Base-by-base conservation (phyloP, 2,329 filamentous ascomycete species). In the Talaromyces piceae region DNA sequence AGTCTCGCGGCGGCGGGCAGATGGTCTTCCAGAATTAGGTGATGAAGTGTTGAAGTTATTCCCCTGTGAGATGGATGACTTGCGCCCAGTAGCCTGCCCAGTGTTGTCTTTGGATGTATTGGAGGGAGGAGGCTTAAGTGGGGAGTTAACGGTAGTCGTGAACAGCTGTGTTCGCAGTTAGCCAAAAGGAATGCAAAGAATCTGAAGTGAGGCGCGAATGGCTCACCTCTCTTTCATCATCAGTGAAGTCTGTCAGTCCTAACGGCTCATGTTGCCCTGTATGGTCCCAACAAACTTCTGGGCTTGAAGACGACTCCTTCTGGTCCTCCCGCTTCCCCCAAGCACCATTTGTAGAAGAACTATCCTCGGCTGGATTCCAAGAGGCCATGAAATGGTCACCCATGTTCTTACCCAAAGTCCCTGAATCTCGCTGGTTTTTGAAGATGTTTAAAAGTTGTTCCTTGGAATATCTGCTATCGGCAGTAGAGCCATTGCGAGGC, bases 271-370 rank as follows among this genome's bases (percentile, higher is more conserved):
- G 77, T 49, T 79, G 78, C 22, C 87, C 89, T 54, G 79, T 78
- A 53, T 79, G 72, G 63, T 95, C 88, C 93, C 91, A 98, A 68
- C 91, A 97, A 39, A 91, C 81, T 56, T 93, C 89, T n/a, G 91
- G 88, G 41, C 91, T 90, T 62, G 87, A 82, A 53, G 83, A 83
- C 56, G 79, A 75, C 56, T 86, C 82, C 65, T 89, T 86, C 53
- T 79, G 79, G 57, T 96, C 90, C 53, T 81, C 80, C 59, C 77
- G 78, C 67, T 91, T 89, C 47, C 87, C 87, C 89, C 89, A 95
- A 49, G 81, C 79, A 23, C 67, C 83, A 70, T 68, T 80, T 60
- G 58, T 77, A 62, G 65, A 61, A 27, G 84, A 83, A 59, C 89
- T 90, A 37, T 82, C 73, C 47, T 83, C 79, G 53, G 83, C 80